Evolutionary conservation across 805 yeast species (phyloP).

Genomic region (Ogataea sp.): DNA sequence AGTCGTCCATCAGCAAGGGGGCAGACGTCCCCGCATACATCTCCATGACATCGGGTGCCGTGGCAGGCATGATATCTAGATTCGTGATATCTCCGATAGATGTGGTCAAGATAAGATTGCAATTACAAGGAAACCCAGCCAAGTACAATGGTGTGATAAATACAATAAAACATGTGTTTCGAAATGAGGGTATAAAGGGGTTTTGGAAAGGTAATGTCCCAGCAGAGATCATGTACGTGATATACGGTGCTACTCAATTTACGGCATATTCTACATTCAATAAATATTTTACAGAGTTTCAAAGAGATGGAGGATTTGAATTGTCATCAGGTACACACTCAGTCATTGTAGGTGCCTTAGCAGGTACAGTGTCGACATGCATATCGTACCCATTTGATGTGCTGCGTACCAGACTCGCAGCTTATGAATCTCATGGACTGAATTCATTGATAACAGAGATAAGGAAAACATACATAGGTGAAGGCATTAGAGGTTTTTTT

Average conservation of each 20-base stretch:
- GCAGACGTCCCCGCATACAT: slow-evolving; percentile 42
- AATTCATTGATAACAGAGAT: slow-evolving; percentile 28
- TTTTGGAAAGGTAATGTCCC: slow-evolving; percentile 98
- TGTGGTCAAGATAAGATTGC: slow-evolving; percentile 68
- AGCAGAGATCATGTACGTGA: slow-evolving; percentile 76
- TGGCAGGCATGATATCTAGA: slow-evolving; percentile 55
- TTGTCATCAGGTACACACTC: slow-evolving; percentile 35
- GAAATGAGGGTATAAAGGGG: slow-evolving; percentile 52
- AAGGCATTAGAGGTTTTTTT: slow-evolving; percentile 39
- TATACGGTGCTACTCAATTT: slow-evolving; percentile 85
- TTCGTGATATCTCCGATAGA: slow-evolving; percentile 66
- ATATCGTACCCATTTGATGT: slow-evolving; percentile 85
- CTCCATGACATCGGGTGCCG: slow-evolving; percentile 61
- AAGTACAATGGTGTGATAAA: slow-evolving; percentile 28
- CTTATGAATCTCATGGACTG: slow-evolving; percentile 35
- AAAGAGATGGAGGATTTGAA: slow-evolving; percentile 12
- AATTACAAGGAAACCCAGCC: slow-evolving; percentile 35
- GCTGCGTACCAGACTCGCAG: slow-evolving; percentile 80
- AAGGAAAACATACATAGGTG: slow-evolving; percentile 20
- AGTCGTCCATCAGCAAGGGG: slow-evolving; percentile 24
- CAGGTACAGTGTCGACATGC: slow-evolving; percentile 70
- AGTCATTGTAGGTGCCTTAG: slow-evolving; percentile 58
- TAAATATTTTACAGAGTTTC: slow-evolving; percentile 26
- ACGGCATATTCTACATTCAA: slow-evolving; percentile 57
- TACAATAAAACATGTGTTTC: slow-evolving; percentile 35